phyloP scores from a whole-genome alignment of 768 basidiomycete species.

The Phlebiopsis flavidoalba region DNA sequence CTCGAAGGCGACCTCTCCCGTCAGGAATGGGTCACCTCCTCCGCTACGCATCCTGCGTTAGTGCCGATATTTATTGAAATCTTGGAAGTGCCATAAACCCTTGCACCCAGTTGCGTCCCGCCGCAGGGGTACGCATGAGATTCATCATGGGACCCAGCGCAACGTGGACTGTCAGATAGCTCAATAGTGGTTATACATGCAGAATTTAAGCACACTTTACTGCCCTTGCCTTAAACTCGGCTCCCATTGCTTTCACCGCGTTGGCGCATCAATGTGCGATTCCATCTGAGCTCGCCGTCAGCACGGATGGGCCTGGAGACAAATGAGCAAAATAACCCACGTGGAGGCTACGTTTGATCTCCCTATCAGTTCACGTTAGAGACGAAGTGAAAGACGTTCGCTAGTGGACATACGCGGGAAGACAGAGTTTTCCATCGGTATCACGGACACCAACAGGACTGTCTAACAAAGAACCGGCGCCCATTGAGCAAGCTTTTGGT shows the following conservation, averaged over 20 bases:
- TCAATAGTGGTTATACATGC: not conserved
- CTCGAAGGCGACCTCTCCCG: conserved; percentile 71
- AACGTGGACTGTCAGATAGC: conserved; percentile 45
- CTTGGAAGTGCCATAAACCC: conserved; percentile 45
- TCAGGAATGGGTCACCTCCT: conserved; percentile 81
- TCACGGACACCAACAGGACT: conserved; percentile 38
- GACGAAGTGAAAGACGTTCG: not conserved
- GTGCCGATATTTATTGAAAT: conserved; percentile 5
- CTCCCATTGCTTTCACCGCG: conserved; percentile 77
- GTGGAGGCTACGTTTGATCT: conserved; percentile 66
- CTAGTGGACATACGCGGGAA: conserved; percentile 32
- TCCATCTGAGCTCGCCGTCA: conserved; percentile 34
- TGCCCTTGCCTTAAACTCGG: conserved; percentile 77
- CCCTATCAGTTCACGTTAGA: conserved; percentile 12
- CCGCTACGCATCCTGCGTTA: not conserved
- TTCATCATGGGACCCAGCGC: conserved; percentile 81
- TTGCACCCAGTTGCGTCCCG: conserved; percentile 92
- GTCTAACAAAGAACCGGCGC: conserved; percentile 9
- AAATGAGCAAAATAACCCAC: conserved; percentile 30
- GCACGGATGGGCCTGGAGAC: not conserved
- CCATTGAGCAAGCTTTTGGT: not conserved
- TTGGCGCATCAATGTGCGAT: conserved; percentile 69
- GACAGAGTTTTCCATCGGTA: conserved; percentile 33
- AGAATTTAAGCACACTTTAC: not conserved
- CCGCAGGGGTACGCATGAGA: conserved; percentile 42